A percentile compares a stretch with the other conserved stretches of the same genome.
Evolutionary conservation across 495 filamentous ascomycete species (phyloP).

Genomic region (Lentithecium fluviatile): DNA sequence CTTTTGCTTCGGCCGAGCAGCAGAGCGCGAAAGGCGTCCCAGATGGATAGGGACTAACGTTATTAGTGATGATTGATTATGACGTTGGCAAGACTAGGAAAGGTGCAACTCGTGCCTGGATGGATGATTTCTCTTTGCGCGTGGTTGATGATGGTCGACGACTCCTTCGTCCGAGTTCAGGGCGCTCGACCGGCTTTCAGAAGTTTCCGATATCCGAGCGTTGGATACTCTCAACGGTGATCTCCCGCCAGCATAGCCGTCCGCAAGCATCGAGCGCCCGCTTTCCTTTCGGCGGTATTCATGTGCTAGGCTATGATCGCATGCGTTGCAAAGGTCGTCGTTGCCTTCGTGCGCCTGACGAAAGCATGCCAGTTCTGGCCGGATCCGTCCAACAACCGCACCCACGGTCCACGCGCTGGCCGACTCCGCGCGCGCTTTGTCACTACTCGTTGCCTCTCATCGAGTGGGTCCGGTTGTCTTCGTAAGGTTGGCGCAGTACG

Average conservation of each 20-base stretch:
- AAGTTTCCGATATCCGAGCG: constrained; percentile 24
- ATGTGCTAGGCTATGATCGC: neutral
- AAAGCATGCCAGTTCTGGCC: neutral
- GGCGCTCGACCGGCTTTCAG: constrained; percentile 14
- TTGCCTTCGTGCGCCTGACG: neutral
- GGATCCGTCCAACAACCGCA: neutral
- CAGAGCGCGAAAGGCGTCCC: neutral
- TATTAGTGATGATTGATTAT: constrained; percentile 26
- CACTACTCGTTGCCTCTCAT: constrained; percentile 8
- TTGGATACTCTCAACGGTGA: neutral
- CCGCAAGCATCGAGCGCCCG: neutral
- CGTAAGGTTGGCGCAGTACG: constrained; percentile 35
- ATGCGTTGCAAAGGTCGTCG: neutral
- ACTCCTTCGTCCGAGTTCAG: constrained; percentile 21
- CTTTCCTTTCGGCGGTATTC: neutral
- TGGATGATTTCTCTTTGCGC: neutral
- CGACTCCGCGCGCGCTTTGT: constrained; percentile 26
- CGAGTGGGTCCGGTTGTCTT: constrained; percentile 18
- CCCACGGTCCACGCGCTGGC: constrained; percentile 9
- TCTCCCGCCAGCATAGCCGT: constrained; percentile 9
- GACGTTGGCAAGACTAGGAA: constrained; percentile 5
- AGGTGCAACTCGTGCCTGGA: neutral
- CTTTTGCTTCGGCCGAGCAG: constrained; percentile 22
- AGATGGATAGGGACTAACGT: constrained; percentile 20
- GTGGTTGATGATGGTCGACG: neutral